Evolutionary conservation across 306 rosid species (phyloP).

Genomic region (Casuarina glauca): DNA sequence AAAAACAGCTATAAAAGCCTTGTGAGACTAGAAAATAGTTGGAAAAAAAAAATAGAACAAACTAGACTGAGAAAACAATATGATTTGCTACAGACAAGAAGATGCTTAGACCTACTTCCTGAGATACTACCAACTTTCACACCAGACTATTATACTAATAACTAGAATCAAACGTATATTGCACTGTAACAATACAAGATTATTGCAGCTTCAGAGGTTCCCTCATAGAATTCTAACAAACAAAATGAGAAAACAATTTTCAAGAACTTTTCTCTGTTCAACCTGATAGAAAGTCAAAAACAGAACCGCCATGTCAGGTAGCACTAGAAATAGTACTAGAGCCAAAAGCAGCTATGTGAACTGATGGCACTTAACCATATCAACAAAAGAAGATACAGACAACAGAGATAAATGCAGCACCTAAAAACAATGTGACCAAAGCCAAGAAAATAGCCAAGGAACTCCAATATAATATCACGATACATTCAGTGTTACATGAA

Average conservation of each 20-base stretch:
- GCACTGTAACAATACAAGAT: not conserved
- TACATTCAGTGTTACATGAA: not conserved
- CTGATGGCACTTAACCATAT: not conserved
- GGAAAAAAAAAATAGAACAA: not conserved
- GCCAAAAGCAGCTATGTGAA: not conserved
- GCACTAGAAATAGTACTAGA: not conserved
- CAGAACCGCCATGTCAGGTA: not conserved
- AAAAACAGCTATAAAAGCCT: not conserved
- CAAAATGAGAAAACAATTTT: not conserved
- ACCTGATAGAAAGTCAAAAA: not conserved
- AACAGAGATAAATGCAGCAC: not conserved
- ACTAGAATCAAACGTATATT: not conserved
- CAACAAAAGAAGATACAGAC: not conserved
- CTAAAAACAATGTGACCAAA: not conserved
- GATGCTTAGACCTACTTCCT: constrained; percentile 3
- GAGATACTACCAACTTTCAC: not conserved
- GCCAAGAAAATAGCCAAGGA: too few species aligned
- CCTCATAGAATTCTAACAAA: not conserved
- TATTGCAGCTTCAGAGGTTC: not conserved
- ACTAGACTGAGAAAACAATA: not conserved
- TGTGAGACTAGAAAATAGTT: not conserved
- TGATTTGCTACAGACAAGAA: not conserved
- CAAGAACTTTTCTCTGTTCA: not conserved
- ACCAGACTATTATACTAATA: not conserved
- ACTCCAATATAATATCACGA: not conserved